These are phyloP conservation scores for Solanum stenotomum DNA, from an alignment of 257 asterid genomes.

Conservation along the genomic window DNA sequence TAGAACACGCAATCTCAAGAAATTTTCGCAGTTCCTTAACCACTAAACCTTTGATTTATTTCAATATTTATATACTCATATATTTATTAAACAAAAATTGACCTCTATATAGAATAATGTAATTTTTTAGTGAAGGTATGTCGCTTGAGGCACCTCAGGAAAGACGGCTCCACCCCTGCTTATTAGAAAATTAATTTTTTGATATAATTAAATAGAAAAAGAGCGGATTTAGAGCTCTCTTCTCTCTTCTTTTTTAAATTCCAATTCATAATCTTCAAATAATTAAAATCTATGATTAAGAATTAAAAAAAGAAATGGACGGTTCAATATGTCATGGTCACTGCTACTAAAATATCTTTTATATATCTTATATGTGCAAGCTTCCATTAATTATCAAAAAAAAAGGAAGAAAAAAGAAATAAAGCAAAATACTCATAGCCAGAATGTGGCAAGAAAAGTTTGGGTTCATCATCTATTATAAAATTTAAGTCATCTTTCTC, in stretches of 20 bases:
- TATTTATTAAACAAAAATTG: too few relatives aligned
- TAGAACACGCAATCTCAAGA: neutral
- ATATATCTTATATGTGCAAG: neutral
- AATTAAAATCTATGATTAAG: neutral
- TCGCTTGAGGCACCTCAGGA: rapidly evolving
- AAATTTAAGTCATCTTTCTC: neutral
- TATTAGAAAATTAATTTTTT: neutral
- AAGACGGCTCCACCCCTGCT: too few relatives aligned
- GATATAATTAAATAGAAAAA: neutral
- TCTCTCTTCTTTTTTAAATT: neutral
- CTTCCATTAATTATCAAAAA: neutral
- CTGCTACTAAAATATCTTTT: neutral
- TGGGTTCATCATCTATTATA: neutral
- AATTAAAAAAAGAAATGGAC: neutral
- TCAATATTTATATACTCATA: too few relatives aligned
- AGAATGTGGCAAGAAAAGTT: neutral
- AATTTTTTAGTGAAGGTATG: rapidly evolving
- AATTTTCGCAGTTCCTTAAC: rapidly evolving
- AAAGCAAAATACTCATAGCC: neutral
- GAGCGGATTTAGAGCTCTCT: neutral
- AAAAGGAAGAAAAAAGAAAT: neutral
- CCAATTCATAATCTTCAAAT: neutral
- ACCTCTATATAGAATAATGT: too few relatives aligned
- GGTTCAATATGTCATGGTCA: neutral
- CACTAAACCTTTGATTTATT: neutral